Base-by-base conservation (phyloP, 495 filamentous ascomycete species). In the Lasiosphaeris hirsuta region DNA sequence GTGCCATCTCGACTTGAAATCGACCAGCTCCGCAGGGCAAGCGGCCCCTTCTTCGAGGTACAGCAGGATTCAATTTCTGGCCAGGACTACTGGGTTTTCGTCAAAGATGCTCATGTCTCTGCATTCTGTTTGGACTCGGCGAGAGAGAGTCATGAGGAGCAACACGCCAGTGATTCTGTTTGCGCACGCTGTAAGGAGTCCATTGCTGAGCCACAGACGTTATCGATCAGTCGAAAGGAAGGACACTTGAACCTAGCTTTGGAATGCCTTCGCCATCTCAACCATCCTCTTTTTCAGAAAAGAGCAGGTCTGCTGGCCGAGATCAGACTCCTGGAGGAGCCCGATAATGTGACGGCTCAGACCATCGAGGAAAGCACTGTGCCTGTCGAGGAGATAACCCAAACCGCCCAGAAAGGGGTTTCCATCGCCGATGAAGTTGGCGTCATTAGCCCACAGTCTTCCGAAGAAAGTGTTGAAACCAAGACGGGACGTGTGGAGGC, bases 211-310 rank as follows among this genome's bases (percentile, higher is more conserved):
- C n/a, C 51, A 9, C 56, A 45, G n/a, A 30, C 17, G 0, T 10
- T 67, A 11, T 45, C n/a, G n/a, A 59, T 68, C 17, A 42, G 51
- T n/a, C 41, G 41, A 0, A 64, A 64, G 40, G 33, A 63, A 6
- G 62, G 44, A 0, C 60, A 68, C 39, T 40, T 68, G 13, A 39
- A 63, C 10, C 46, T 63, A 47, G 60, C 65, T 0, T 39, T 68
- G 1, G 56, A 57, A 0, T 68, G 65, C 40, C 17, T 68, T 30
- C 60, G 62, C 0, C 65, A 68, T 44, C 44, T 68, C 48, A 68
- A 68, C 58, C 45, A 63, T 35, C 62, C 56, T 1, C 2, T 61
- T 7, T 68, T 68, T 36, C 65, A 68, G 49, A 35, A 37, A 41
- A 36, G 57, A 10, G 54, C 59, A 1, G 56, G 62, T 2, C 41